Conservation (phyloP, 2,329 filamentous ascomycete genomes). For the Aspergillus spinulosporus region DNA sequence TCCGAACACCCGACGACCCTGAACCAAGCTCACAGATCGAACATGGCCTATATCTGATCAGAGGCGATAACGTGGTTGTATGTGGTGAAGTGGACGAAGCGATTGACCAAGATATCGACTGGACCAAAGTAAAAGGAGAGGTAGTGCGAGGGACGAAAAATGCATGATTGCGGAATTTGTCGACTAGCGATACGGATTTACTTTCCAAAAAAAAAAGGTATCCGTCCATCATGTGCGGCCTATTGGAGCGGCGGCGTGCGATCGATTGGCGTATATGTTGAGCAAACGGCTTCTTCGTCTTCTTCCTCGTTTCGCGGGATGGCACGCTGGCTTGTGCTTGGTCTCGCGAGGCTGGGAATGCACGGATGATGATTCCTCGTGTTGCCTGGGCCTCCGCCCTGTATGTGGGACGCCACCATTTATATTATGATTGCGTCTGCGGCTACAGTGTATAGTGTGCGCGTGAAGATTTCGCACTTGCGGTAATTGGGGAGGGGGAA, state of each 20-base stretch:
- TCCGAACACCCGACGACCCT: conserved; percentile 78
- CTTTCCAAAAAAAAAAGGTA: background rate
- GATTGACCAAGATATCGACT: conserved; percentile 87
- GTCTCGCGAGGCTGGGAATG: conserved; percentile 3
- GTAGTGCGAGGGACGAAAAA: conserved; percentile 86
- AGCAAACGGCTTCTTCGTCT: background rate
- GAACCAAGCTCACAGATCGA: conserved; percentile 78
- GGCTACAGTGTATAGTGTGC: background rate
- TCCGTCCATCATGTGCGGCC: background rate
- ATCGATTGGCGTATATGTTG: background rate
- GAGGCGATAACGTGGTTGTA: conserved; percentile 91
- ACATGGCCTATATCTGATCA: conserved; percentile 85
- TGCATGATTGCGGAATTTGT: conserved; percentile 39
- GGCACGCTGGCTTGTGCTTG: conserved; percentile 10
- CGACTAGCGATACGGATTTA: conserved; percentile 6
- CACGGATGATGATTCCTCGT: background rate
- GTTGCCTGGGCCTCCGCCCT: background rate
- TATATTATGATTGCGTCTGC: background rate
- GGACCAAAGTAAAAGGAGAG: conserved; percentile 82
- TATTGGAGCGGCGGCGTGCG: background rate
- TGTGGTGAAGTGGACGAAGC: conserved; percentile 88
- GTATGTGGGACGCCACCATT: background rate
- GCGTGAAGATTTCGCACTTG: background rate
- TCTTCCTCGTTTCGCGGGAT: conserved; percentile 4
- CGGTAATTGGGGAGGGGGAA: background rate